Percentiles rank a stretch among this genome's conserved stretches.
phyloP scores from a whole-genome alignment of 106 monocot species.

The Triglochin maritima region DNA sequence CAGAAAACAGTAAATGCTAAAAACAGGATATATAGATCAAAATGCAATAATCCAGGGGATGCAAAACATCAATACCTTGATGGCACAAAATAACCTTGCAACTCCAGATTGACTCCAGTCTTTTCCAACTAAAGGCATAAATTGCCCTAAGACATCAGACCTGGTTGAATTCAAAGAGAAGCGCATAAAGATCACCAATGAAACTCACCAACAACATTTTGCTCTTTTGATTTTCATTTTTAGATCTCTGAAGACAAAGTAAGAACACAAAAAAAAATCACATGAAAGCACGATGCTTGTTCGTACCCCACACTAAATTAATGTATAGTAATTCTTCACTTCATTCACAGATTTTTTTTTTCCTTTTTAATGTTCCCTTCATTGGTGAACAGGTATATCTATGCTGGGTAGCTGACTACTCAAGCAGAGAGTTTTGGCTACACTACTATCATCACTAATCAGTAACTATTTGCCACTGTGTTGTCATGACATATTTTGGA shows the following conservation, averaged over 20 bases:
- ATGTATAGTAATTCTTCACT: too few relatives aligned
- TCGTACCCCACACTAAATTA: too few relatives aligned
- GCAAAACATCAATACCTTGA: constrained; percentile 42
- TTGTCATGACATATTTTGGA: too few relatives aligned
- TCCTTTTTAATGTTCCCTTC: too few relatives aligned
- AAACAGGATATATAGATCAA: not conserved
- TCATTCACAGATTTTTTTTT: too few relatives aligned
- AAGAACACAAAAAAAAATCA: not conserved
- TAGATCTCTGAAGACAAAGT: not conserved
- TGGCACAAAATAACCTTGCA: constrained; percentile 84
- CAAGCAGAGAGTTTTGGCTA: too few relatives aligned
- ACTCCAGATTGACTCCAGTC: constrained; percentile 99
- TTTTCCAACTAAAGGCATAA: constrained; percentile 98
- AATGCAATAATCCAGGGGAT: too few relatives aligned
- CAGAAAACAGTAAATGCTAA: not conserved
- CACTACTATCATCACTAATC: too few relatives aligned
- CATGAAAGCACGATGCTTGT: not conserved
- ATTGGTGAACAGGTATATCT: too few relatives aligned
- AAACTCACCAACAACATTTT: not conserved
- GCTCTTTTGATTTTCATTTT: not conserved
- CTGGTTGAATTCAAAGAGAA: constrained; percentile 16
- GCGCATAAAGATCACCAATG: not conserved
- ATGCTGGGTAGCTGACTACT: too few relatives aligned
- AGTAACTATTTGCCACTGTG: too few relatives aligned
- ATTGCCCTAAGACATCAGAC: constrained; percentile 95